These are phyloP conservation scores for Suhomyces terraborum DNA, from an alignment of 1,139 yeast genomes.

Conservation along the genomic window DNA sequence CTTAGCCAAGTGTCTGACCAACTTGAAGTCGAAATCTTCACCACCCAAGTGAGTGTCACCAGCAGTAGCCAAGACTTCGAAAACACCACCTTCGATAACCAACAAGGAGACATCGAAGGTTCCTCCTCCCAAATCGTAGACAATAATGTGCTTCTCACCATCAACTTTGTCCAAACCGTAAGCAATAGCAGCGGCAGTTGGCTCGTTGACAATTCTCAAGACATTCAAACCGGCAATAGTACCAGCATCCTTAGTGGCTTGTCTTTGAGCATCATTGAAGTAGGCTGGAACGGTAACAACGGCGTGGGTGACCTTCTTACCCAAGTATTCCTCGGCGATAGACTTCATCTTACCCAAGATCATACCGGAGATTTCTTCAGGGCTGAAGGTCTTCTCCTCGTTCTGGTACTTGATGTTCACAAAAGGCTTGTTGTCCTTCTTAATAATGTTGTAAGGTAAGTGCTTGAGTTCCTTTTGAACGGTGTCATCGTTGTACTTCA, in stretches of 20 bases:
- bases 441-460: conserved; percentile 70
- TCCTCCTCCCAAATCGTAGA: conserved; percentile 58
- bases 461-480: conserved; percentile 84
- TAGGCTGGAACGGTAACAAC: conserved; percentile 98
- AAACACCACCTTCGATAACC: conserved; percentile 55
- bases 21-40: conserved; percentile 92
- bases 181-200: conserved; percentile 98
- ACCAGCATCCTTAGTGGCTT: conserved; percentile 98
- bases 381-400: conserved; percentile 65
- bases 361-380: conserved; percentile 93
- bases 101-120: conserved; percentile 55
- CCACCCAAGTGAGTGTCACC: conserved; percentile 69
- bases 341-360: conserved; percentile 89
- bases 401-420: conserved; percentile 71
- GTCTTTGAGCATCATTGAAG: conserved; percentile 98
- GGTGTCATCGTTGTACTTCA: conserved; percentile 69
- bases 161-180: conserved; percentile 87
- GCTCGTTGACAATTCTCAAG: conserved; percentile 94
- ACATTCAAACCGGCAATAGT: conserved; percentile 94
- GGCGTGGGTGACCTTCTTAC: conserved; percentile 87
- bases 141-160: conserved; percentile 51
- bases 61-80: conserved; percentile 54
- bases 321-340: conserved; percentile 89
- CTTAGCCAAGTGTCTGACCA: conserved; percentile 82
- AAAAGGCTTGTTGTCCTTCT: conserved; percentile 76